phyloP scores from a whole-genome alignment of 2,329 filamentous ascomycete species.

The Didymella keratinophila region DNA sequence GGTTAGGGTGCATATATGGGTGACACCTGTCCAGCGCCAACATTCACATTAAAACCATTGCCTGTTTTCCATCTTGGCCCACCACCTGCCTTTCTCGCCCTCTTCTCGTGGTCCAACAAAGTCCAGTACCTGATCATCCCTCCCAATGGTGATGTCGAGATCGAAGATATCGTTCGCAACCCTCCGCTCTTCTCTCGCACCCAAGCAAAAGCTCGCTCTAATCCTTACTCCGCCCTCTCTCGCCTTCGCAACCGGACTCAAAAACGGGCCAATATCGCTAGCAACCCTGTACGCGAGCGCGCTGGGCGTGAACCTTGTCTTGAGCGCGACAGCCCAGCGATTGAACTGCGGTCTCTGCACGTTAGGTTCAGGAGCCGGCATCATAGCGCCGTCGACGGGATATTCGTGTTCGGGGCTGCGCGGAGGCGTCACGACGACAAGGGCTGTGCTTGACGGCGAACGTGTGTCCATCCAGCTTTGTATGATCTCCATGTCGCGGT shows the following conservation, averaged over 20 bases:
- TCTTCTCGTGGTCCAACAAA: constrained; percentile 57
- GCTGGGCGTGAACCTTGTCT: constrained; percentile 51
- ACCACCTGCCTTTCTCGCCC: constrained; percentile 51
- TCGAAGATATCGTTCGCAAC: constrained; percentile 55
- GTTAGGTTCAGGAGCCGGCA: constrained; percentile 31
- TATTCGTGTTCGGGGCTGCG: constrained; percentile 31
- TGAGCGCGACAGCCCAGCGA: constrained; percentile 54
- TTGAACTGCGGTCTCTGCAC: constrained; percentile 41
- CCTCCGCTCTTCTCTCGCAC: constrained; percentile 35
- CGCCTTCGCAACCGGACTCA: constrained; percentile 53
- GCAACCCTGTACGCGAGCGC: constrained; percentile 53
- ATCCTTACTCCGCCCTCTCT: constrained; percentile 54
- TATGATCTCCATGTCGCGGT: constrained; percentile 55
- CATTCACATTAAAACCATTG: constrained; percentile 54
- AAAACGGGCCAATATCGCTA: constrained; percentile 50
- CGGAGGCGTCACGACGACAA: constrained; percentile 47
- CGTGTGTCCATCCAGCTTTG: constrained; percentile 55
- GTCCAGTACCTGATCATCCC: constrained; percentile 50
- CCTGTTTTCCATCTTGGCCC: constrained; percentile 53
- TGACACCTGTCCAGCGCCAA: too few relatives aligned
- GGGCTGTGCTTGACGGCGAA: constrained; percentile 50
- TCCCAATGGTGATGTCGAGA: constrained; percentile 54
- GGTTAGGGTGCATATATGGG: too few relatives aligned
- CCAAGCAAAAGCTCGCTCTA: constrained; percentile 56
- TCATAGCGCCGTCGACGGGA: constrained; percentile 39